Percentiles rank a stretch among this genome's conserved stretches.
These are phyloP conservation scores for Melampsora americana DNA, from an alignment of 1,284 basidiomycete genomes.

Conservation along the genomic window DNA sequence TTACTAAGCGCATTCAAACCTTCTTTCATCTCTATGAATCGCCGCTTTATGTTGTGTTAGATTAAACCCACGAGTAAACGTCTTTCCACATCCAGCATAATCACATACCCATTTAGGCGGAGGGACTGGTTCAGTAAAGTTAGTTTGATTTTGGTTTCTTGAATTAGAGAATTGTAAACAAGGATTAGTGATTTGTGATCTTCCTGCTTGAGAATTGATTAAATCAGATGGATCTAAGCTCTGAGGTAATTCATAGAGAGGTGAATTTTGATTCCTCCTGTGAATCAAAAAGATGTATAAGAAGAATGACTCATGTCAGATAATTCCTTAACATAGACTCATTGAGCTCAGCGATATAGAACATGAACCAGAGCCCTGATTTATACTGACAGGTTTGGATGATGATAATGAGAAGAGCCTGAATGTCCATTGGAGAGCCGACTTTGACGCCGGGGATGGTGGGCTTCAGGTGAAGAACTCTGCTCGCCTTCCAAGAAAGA, in stretches of 20 bases:
- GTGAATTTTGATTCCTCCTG: neutral
- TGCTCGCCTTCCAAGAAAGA: neutral
- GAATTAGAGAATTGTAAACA: neutral
- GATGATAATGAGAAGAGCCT: no score
- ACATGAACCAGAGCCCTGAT: no score
- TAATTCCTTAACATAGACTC: no score
- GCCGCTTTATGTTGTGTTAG: conserved; percentile 38
- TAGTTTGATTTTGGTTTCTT: neutral
- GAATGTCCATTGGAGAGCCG: no score
- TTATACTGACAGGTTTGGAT: no score
- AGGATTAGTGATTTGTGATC: neutral
- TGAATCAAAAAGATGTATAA: neutral
- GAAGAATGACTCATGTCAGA: no score
- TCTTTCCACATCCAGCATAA: conserved; percentile 31
- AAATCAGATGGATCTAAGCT: neutral
- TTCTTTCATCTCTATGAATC: conserved; percentile 43
- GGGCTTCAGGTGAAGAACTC: no score
- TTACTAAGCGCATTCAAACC: conserved; percentile 30
- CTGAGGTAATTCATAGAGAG: neutral
- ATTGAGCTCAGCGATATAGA: no score
- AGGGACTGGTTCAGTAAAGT: neutral
- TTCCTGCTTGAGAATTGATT: neutral
- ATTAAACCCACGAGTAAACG: conserved; percentile 41
- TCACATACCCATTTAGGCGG: conserved; percentile 1
- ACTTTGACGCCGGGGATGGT: no score